Conservation (phyloP, 106 monocot genomes). For the Dactylorhiza incarnata region DNA sequence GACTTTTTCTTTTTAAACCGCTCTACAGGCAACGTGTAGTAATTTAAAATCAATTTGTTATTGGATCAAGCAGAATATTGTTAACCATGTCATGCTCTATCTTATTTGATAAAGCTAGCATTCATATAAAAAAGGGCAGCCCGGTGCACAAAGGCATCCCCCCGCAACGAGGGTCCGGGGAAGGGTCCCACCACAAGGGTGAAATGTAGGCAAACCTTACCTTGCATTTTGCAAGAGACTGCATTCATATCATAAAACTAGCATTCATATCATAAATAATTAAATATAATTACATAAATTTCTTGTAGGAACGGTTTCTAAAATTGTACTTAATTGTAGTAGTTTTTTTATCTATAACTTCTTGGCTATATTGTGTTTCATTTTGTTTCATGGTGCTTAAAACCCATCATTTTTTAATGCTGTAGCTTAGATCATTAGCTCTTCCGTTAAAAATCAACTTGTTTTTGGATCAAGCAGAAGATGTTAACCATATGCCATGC, state of each 20-base stretch:
- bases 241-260: too few relatives aligned
- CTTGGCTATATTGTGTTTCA: not conserved
- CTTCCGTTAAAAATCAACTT: too few relatives aligned
- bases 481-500: not conserved
- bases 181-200: too few relatives aligned
- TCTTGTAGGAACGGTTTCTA: not conserved
- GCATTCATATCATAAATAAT: not conserved
- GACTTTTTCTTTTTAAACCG: not conserved
- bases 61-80: not conserved
- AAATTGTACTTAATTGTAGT: not conserved
- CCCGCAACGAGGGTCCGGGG: too few relatives aligned
- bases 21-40: not conserved
- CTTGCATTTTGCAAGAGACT: too few relatives aligned
- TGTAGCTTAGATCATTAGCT: slow-evolving; percentile 75
- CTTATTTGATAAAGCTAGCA: too few relatives aligned
- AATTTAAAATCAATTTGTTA: not conserved
- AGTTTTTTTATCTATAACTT: not conserved
- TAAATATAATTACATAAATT: not conserved
- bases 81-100: not conserved
- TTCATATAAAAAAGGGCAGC: too few relatives aligned
- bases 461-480: too few relatives aligned
- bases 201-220: too few relatives aligned
- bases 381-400: not conserved
- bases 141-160: too few relatives aligned
- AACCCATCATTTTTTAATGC: not conserved